Evolutionary conservation across 2,329 filamentous ascomycete genomes (phyloP), one percentile per base, ranked within the genome.

Genomic region (Akanthomyces lecanii): DNA sequence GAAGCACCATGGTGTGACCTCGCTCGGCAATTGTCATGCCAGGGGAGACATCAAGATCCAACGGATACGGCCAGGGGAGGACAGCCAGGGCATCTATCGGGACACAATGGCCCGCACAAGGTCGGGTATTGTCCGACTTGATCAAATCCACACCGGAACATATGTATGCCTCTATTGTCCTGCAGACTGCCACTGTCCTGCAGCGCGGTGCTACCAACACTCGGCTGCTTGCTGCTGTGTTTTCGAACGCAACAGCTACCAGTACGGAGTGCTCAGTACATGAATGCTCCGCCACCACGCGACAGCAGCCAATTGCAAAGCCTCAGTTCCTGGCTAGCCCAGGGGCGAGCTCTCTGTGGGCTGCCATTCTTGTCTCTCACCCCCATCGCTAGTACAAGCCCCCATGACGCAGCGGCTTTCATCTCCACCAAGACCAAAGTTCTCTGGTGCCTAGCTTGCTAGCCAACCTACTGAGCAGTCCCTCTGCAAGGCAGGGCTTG

Each of bases 281-380:
- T 54, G 18, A 55, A 45, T 62, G 51, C 48, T 47, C 58, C 61
- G 53, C 53, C 52, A 62, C 61, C 61, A 62, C 61, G 53, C 53
- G 52, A 36, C 53, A 42, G 12, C 16, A 23, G 45, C 61, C 61
- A 62, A 62, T 62, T n/a, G 54, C 12, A 16, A 12, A 36, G 44
- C 8, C 18, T 10, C 47, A 57, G 61, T 57, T 47, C 61, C 61
- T 62, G 61, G 52, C 57, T 60, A 60, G 61, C 25, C 52, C 53
- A 56, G 53, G 61, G 50, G 50, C n/a, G 23, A 45, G 50, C 18
- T 53, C 21, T 47, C 21, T 21, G 45, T 47, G 40, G 50, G 50
- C 50, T 61, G 45, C 51, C 47, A 10, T 21, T 51, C 38, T 45
- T 30, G 60, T 33, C 52, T n/a, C 36, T 18, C 21, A 47, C 48